A percentile compares a stretch with the other conserved stretches of the same genome.
phyloP scores from a whole-genome alignment of 495 filamentous ascomycete species.

The Hyaloscypha hepaticicola region DNA sequence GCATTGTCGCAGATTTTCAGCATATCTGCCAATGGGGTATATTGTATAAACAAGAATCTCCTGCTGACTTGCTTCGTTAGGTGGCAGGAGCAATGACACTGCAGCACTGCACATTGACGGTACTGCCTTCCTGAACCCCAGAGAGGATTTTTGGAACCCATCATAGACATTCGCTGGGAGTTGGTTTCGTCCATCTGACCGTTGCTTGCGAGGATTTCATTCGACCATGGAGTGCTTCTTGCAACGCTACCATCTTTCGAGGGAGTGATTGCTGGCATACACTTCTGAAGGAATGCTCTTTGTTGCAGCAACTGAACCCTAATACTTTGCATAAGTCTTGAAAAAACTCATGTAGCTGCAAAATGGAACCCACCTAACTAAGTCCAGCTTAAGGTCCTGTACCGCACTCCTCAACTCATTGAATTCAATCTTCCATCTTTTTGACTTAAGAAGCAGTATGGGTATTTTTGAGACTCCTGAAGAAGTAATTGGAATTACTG shows the following conservation, averaged over 20 bases:
- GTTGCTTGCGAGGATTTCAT: background rate
- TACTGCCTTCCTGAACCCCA: background rate
- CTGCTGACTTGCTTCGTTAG: background rate
- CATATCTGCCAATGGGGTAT: background rate
- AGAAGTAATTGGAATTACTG: background rate
- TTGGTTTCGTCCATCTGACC: background rate
- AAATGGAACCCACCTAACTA: background rate
- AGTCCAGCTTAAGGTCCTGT: background rate
- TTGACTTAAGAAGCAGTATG: background rate
- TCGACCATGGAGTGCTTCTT: background rate
- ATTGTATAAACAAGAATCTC: slow-evolving; percentile 4
- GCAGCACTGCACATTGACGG: background rate
- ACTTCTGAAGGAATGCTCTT: background rate
- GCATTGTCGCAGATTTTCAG: background rate
- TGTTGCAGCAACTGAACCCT: background rate
- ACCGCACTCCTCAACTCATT: slow-evolving; percentile 2
- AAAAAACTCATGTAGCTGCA: background rate
- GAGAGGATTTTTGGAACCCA: background rate
- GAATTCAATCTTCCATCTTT: slow-evolving; percentile 3
- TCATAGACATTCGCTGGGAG: background rate
- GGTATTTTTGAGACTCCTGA: background rate
- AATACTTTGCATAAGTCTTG: background rate
- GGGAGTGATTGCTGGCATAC: background rate
- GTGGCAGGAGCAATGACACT: slow-evolving; percentile 11
- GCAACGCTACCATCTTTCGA: background rate